phyloP scores from a whole-genome alignment of 2,329 filamentous ascomycete species.

The Aaosphaeria arxii region DNA sequence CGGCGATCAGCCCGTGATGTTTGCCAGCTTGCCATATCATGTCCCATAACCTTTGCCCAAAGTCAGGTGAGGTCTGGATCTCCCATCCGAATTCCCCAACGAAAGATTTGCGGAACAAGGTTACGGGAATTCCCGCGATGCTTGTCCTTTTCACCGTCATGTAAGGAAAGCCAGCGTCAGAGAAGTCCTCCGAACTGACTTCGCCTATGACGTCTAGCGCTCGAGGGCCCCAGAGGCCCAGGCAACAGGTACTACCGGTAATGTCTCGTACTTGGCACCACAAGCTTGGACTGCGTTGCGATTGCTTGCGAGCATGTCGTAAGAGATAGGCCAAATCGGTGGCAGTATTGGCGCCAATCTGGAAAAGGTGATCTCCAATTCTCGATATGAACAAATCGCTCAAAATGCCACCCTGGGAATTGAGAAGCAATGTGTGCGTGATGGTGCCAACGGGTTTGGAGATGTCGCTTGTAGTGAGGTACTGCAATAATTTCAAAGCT shows the following conservation, averaged over 20 bases:
- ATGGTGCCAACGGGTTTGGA: constrained; percentile 31
- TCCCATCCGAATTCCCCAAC: constrained; percentile 64
- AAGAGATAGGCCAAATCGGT: constrained; percentile 55
- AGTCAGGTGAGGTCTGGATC: constrained; percentile 58
- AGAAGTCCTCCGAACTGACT: constrained; percentile 48
- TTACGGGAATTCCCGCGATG: constrained; percentile 57
- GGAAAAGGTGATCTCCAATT: constrained; percentile 50
- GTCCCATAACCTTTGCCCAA: constrained; percentile 59
- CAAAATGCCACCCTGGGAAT: constrained; percentile 51
- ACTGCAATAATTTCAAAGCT: constrained; percentile 53
- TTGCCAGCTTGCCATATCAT: constrained; percentile 55
- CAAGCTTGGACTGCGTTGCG: constrained; percentile 36
- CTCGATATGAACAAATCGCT: constrained; percentile 59
- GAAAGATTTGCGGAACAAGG: constrained; percentile 55
- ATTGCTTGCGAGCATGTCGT: constrained; percentile 52
- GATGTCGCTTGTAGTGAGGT: constrained; percentile 49
- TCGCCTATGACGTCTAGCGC: constrained; percentile 50
- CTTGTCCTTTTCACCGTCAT: constrained; percentile 49
- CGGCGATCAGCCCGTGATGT: constrained; percentile 55
- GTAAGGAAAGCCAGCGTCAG: constrained; percentile 48
- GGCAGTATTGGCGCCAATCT: constrained; percentile 56
- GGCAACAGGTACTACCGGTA: constrained; percentile 58
- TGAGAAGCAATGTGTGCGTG: constrained; percentile 57
- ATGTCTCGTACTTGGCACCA: constrained; percentile 57
- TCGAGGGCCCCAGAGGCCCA: constrained; percentile 62